Conservation (phyloP, 441 rosid genomes). For the Corymbia calophylla region DNA sequence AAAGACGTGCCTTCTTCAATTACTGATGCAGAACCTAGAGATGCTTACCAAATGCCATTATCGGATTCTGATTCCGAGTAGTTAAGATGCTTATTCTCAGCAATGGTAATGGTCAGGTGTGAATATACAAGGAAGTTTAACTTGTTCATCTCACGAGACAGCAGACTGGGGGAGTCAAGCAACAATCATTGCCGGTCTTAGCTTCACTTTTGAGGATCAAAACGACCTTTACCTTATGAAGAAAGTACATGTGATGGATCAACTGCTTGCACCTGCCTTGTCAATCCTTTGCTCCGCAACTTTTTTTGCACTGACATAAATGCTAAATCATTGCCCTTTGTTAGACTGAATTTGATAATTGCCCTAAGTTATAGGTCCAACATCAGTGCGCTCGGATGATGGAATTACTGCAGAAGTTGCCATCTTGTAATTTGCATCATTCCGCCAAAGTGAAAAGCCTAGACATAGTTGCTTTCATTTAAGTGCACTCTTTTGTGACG, state of each 20-base stretch:
- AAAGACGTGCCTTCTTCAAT: conserved; percentile 50
- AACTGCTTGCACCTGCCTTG: neutral
- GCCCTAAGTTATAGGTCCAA: neutral
- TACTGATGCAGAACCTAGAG: conserved; percentile 66
- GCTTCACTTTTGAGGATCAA: neutral
- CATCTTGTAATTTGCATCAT: neutral
- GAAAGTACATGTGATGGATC: neutral
- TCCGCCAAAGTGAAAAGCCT: neutral
- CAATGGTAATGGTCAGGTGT: neutral
- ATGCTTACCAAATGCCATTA: conserved; percentile 57
- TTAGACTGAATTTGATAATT: neutral
- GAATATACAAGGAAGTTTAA: neutral
- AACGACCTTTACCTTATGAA: neutral
- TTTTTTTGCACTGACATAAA: neutral
- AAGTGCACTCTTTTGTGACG: neutral
- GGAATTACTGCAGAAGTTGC: neutral
- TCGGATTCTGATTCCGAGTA: conserved; percentile 67
- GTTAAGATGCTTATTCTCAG: neutral
- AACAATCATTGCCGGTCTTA: neutral
- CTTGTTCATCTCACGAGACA: neutral
- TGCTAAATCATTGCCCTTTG: neutral
- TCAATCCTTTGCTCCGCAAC: neutral
- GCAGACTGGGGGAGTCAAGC: neutral
- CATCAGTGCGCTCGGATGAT: neutral
- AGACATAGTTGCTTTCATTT: neutral